phyloP scores from a whole-genome alignment of 2,329 filamentous ascomycete species.

The Bipolaris bicolor region DNA sequence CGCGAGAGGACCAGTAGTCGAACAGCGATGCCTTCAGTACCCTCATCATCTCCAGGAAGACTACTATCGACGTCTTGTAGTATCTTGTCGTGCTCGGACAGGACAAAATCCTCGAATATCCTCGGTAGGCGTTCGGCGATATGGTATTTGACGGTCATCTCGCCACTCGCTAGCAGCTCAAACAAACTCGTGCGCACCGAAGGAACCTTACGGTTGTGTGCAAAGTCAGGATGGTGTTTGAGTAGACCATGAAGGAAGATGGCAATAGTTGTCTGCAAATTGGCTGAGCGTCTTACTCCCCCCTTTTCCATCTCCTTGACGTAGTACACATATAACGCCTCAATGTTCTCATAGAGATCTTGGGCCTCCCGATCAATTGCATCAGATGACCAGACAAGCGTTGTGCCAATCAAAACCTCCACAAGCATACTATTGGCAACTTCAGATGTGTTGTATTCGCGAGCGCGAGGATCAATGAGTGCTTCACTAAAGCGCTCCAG shows the following conservation, averaged over 20 bases:
- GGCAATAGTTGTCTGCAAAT: constrained; percentile 70
- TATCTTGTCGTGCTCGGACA: constrained; percentile 81
- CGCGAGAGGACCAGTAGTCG: constrained; percentile 77
- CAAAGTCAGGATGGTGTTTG: constrained; percentile 70
- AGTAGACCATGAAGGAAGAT: constrained; percentile 74
- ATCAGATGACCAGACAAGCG: constrained; percentile 31
- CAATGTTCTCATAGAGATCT: constrained; percentile 66
- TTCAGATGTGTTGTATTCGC: constrained; percentile 48
- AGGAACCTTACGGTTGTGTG: constrained; percentile 63
- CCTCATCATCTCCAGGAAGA: constrained; percentile 74
- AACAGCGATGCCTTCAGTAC: constrained; percentile 82
- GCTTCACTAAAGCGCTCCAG: constrained; percentile 40
- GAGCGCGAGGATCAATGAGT: constrained; percentile 42
- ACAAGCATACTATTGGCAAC: constrained; percentile 47
- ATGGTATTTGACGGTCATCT: constrained; percentile 75
- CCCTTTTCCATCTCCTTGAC: constrained; percentile 70
- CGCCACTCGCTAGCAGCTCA: constrained; percentile 69
- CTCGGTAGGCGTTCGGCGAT: constrained; percentile 72
- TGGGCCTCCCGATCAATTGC: constrained; percentile 34
- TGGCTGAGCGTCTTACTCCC: constrained; percentile 69
- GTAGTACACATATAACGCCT: constrained; percentile 81
- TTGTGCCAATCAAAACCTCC: constrained; percentile 41
- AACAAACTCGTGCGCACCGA: constrained; percentile 76
- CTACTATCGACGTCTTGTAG: constrained; percentile 82
- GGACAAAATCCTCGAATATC: constrained; percentile 81